A percentile compares a stretch with the other conserved stretches of the same genome.
phyloP scores from a whole-genome alignment of 805 yeast genomes.

The Isabelozyma rhagii region DNA sequence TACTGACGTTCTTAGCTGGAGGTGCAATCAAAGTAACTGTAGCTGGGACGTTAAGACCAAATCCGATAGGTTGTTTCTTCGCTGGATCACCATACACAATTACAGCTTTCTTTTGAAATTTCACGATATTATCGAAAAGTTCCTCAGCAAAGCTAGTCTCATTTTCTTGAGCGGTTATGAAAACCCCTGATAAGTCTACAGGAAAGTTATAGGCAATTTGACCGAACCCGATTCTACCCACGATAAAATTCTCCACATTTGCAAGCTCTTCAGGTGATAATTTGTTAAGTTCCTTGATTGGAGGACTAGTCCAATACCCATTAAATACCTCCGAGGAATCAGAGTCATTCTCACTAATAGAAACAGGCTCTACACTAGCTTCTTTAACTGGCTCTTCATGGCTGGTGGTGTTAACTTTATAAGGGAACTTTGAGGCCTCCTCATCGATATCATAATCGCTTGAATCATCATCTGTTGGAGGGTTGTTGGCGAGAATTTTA shows the following conservation, averaged over 20 bases:
- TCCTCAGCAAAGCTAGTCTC: conserved; percentile 36
- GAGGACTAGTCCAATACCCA: conserved; percentile 75
- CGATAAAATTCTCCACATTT: conserved; percentile 58
- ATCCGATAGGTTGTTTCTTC: conserved; percentile 58
- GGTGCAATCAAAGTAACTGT: conserved; percentile 63
- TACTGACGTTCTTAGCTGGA: conserved; percentile 47
- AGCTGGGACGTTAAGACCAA: conserved; percentile 75
- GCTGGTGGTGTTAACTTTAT: conserved; percentile 3
- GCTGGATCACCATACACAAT: conserved; percentile 60
- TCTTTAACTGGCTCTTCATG: background rate
- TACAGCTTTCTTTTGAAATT: conserved; percentile 48
- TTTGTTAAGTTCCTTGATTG: conserved; percentile 45
- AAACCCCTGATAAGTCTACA: conserved; percentile 62
- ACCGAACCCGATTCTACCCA: conserved; percentile 68
- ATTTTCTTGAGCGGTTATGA: conserved; percentile 33
- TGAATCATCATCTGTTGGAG: conserved; percentile 19
- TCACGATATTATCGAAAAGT: conserved; percentile 33
- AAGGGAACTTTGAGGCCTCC: conserved; percentile 8
- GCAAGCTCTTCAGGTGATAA: conserved; percentile 47
- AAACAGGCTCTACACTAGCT: background rate
- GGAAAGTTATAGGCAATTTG: conserved; percentile 63
- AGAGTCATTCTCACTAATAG: conserved; percentile 3
- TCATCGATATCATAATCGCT: conserved; percentile 13
- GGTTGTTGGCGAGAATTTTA: conserved; percentile 13
- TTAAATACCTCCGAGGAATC: conserved; percentile 9